Conservation (phyloP, 2,329 filamentous ascomycete species). For the Penicillium glabrum region DNA sequence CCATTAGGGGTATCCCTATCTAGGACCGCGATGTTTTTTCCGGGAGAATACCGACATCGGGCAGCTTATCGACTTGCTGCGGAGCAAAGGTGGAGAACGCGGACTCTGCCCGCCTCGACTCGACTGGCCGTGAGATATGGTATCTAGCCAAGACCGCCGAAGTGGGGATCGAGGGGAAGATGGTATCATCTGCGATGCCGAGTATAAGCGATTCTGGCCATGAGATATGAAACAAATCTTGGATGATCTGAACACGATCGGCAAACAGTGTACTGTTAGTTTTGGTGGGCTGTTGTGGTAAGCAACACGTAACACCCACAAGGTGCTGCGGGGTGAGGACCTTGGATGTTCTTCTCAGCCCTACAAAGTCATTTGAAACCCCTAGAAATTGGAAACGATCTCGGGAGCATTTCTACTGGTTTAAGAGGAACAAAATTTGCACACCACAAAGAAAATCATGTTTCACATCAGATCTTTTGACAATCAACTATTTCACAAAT, state of each 20-base stretch:
- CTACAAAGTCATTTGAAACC: constrained; percentile 10
- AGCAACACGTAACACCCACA: constrained; percentile 3
- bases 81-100: background rate
- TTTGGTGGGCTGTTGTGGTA: too few relatives aligned
- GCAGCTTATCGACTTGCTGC: constrained; percentile 4
- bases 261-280: too few relatives aligned
- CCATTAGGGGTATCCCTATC: constrained; percentile 24
- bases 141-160: background rate
- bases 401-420: background rate
- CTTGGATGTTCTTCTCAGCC: constrained; percentile 11
- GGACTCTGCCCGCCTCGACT: background rate
- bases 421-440: background rate
- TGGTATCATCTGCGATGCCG: background rate
- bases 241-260: background rate
- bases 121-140: background rate
- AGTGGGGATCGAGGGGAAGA: background rate
- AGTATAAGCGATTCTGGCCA: background rate
- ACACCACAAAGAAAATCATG: constrained; percentile 19
- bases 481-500: constrained; percentile 2
- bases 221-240: background rate
- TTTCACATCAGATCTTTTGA: constrained; percentile 22
- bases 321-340: constrained; percentile 21
- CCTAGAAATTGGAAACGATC: background rate
- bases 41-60: constrained; percentile 6
- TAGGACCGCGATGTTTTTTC: background rate